Base-by-base conservation (phyloP, 1,284 basidiomycete species). In the Ustilago loliicola region DNA sequence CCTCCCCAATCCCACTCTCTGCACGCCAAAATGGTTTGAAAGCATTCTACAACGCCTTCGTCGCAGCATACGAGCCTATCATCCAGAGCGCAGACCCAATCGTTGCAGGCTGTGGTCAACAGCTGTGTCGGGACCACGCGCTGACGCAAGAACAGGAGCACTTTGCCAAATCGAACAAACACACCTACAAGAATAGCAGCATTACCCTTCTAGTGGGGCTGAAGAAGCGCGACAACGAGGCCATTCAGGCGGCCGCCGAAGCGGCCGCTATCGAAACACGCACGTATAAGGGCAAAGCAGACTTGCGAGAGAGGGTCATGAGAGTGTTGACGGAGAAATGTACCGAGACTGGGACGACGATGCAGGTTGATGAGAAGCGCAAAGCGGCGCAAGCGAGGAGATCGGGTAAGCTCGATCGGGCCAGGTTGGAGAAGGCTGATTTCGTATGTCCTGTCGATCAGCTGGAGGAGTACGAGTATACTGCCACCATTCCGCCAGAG, bases 371-470 rank as follows among this genome's bases (percentile, higher is more conserved):
- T 23, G 60, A 48, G 25, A 83, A 83, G 61, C 69, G 80, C 15
- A 65, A 66, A 21, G 25, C 45, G 7, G 63, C 50, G 1, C 61
- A 62, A 25, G 62, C 55, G 5, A 61, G 72, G 4, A 48, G 54
- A 51, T 38, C 53, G 2, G 77, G 74, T 29, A 77, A 69, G 38
- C 66, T 84, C 7, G 77, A 76, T 23, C 40, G 63, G 2, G 61
- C 56, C 3, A 71, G 75, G 34, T 42, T 83, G 32, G 59, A 72
- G 27, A 65, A 76, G 3, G 74, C 75, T 15, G 73, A 72, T 2
- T 82, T 83, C 32, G 34, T 80, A 4, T 83, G 81, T 30, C 80
- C 81, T 0, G 70, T 61, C 17, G 75, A 72, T 15, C 67, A 77
- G 34, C 60, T 85, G 19, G 72, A 72, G 25, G 63, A 63, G 50